These are phyloP conservation scores for Chytriomyces sp. DNA, from an alignment of 192 early-diverging fungal genomes.

Conservation along the genomic window DNA sequence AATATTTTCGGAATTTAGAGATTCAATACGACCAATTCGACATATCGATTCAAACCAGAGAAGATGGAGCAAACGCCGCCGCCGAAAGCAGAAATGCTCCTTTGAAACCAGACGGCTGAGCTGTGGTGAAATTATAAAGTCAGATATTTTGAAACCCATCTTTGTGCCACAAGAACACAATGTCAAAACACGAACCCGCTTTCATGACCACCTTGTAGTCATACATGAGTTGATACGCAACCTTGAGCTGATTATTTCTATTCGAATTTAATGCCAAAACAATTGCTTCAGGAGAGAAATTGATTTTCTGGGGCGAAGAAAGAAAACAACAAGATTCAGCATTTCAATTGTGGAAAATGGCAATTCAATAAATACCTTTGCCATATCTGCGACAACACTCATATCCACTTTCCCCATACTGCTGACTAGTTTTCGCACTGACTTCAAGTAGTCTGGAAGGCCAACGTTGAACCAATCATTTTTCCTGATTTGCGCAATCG, in stretches of 20 bases:
- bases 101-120: constrained; percentile 24
- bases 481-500: constrained; percentile 83
- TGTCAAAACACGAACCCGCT: constrained; percentile 14
- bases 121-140: constrained; percentile 24
- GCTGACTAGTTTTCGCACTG: constrained; percentile 73
- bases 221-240: constrained; percentile 94
- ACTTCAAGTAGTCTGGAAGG: constrained; percentile 90
- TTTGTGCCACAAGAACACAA: background rate
- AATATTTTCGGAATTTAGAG: constrained; percentile 23
- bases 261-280: constrained; percentile 75
- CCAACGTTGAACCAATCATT: constrained; percentile 91
- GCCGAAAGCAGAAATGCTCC: constrained; percentile 20
- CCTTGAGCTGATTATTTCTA: constrained; percentile 94
- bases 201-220: constrained; percentile 68
- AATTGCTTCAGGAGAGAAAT: constrained; percentile 70
- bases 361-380: constrained; percentile 53
- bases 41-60: background rate
- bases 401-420: constrained; percentile 75
- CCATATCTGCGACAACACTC: constrained; percentile 77
- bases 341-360: background rate
- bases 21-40: background rate
- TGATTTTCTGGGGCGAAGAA: constrained; percentile 68
- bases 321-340: background rate
- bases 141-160: background rate
- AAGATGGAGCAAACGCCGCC: constrained; percentile 22